Base-by-base conservation (phyloP, 331 rosid genomes). In the Cydonia oblonga region DNA sequence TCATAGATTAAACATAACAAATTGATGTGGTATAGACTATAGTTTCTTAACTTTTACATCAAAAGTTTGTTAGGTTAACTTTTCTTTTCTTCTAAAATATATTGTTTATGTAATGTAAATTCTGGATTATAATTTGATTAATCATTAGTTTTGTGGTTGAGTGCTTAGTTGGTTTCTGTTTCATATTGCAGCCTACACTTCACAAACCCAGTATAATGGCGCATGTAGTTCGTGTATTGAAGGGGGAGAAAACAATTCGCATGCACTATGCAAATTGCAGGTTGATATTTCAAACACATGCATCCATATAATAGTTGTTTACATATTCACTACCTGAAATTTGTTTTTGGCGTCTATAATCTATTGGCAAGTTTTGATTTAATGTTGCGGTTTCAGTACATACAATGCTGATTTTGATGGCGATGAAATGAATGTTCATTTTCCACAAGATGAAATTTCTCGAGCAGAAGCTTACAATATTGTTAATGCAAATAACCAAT, bases 201-300 rank as follows among this genome's bases (percentile, higher is more conserved):
- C 98, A 93, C 84, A 93, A 93, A 76, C 97, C 98, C 68, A 89
- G 98, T 86, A 93, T 93, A 84, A 93, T 93, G 97, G 97, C 98
- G 14, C 97, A 89, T 69, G 73, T 89, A 32, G 98, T 93, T 71
- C 97, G 96, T 26, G 92, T 93, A 60, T 83, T 93, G 61, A 87
- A 89, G 84, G 98, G 97, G 73, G 98, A 93, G 89, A 93, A 86
- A 81, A 91, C 98, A 67, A 81, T 93, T 44, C 96, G 98, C 20
- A 93, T 93, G 98, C 98, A 93, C 84, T 93, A 93, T 75, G 78
- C 84, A 76, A 78, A 81, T 80, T 79, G 78, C 82, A 81, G 80
- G 84, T 85, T 74, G 35, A 29, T 66, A 16, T 33, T 53, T 9
- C 59, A 74, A 23, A 24, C 71, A 62, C 38, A 22, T 4, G 18